Evolutionary conservation across 371 early-diverging fungal genomes (phyloP), one percentile per base, ranked within the genome.

Genomic region (Rhizopus arrhizus): DNA sequence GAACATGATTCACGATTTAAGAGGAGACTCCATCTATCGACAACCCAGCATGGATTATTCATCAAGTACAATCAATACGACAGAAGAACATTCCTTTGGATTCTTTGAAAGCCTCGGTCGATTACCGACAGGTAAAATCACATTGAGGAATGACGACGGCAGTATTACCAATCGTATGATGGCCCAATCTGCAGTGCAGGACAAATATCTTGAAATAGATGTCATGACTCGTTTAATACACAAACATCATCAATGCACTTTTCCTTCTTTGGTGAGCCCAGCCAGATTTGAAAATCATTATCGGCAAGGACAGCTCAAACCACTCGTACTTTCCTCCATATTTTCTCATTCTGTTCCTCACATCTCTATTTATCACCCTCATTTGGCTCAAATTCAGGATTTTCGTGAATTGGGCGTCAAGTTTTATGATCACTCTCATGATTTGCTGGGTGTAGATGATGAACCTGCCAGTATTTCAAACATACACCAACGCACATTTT

Each of bases 341-440:
- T 62, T 69, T 50, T 64, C 66, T 0, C 73, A 73, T 54, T 46
- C 65, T 12, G 70, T 68, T 2, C 73, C 73, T 12, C 73, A 73
- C 35, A 53, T 47, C 12, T 69, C 62, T 34, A 60, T 69, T 8
- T 73, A 73, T 41, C 73, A 73, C 31, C 66, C 67, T n/a, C 58
- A 69, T 15, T 43, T 73, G 3, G 56, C 59, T 7, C 67, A 66
- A 6, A 60, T 70, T 6, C 64, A 67, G n/a, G 51, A 70, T n/a
- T 69, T 64, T 38, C 59, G 62, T 2, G 64, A 71, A 42, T 32
- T 69, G 11, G 73, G 70, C 11, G 59, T 55, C 46, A 62, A 58
- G 28, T 69, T 70, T 46, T 69, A 69, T 32, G 56, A 73, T 9
- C 60, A 69, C 40, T 73, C 70, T 10, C 67, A 67, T 43, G 66